These are phyloP conservation scores for Tillandsia fasciculata DNA, from an alignment of 176 grass and related monocot species.

Conservation along the genomic window DNA sequence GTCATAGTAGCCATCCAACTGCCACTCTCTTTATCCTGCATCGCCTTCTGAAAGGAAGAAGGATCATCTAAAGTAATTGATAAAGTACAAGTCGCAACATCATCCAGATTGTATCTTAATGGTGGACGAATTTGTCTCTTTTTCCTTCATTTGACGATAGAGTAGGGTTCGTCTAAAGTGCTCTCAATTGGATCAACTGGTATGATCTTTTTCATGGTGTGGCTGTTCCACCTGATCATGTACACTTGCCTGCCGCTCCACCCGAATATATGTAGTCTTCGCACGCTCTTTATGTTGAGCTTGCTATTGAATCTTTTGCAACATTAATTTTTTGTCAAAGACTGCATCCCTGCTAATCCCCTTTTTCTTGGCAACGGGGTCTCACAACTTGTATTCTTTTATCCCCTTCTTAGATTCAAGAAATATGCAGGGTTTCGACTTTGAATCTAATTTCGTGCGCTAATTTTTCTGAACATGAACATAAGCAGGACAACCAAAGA, in stretches of 20 bases:
- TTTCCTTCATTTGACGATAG: background rate
- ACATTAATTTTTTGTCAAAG: background rate
- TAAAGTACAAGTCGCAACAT: no score
- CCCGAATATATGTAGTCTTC: background rate
- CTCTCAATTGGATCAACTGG: background rate
- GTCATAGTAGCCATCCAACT: no score
- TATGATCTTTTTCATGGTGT: background rate
- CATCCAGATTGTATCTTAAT: background rate
- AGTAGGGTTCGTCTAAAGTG: background rate
- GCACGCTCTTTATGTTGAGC: no score
- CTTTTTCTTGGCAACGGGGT: background rate
- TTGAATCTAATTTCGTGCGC: no score
- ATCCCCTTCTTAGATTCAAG: background rate
- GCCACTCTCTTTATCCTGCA: no score
- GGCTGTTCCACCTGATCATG: background rate
- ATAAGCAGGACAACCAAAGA: no score
- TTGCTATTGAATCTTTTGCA: no score
- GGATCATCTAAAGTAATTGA: no score
- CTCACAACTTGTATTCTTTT: background rate
- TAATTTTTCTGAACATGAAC: no score
- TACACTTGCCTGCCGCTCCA: background rate
- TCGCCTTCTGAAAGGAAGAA: no score
- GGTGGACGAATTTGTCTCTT: background rate
- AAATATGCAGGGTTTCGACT: no score
- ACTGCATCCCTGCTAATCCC: background rate